Percentiles rank a stretch among this genome's conserved stretches.
Conservation (phyloP, 2,329 filamentous ascomycete species). For the Ascochyta fabae region DNA sequence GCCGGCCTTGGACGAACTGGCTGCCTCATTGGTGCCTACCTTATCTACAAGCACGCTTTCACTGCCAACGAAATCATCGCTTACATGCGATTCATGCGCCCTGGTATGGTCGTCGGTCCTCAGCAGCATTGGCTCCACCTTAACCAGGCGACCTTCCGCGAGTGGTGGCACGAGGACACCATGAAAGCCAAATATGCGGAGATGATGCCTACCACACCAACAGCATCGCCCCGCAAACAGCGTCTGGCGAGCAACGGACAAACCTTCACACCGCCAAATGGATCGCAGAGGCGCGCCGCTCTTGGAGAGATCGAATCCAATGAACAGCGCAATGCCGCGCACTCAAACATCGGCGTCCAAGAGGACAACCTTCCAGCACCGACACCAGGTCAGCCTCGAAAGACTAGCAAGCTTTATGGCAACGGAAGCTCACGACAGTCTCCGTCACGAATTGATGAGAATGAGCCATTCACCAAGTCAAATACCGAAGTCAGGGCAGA, state of each 20-base stretch:
- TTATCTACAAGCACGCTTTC: slow-evolving; percentile 97
- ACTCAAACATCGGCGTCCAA: slow-evolving; percentile 66
- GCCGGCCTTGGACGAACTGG: slow-evolving; percentile 94
- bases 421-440: slow-evolving; percentile 51
- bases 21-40: slow-evolving; percentile 94
- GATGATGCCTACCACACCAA: slow-evolving; percentile 63
- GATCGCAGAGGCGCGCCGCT: slow-evolving; percentile 76
- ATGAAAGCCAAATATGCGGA: slow-evolving; percentile 83
- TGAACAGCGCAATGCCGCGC: slow-evolving; percentile 55
- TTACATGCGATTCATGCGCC: slow-evolving; percentile 99
- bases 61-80: slow-evolving; percentile 97
- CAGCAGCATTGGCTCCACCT: slow-evolving; percentile 99
- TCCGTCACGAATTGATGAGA: slow-evolving; percentile 54
- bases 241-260: slow-evolving; percentile 68
- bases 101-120: slow-evolving; percentile 97
- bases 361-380: slow-evolving; percentile 94
- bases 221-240: slow-evolving; percentile 58
- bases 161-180: slow-evolving; percentile 88
- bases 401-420: slow-evolving; percentile 79
- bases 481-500: slow-evolving; percentile 66
- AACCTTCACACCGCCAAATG: slow-evolving; percentile 84
- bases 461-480: slow-evolving; percentile 56
- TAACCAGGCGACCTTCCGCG: slow-evolving; percentile 95
- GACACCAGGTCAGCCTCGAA: slow-evolving; percentile 93
- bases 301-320: slow-evolving; percentile 95